Evolutionary conservation across 2,329 filamentous ascomycete species (phyloP).

Genomic region (Botryotinia narcissicola): DNA sequence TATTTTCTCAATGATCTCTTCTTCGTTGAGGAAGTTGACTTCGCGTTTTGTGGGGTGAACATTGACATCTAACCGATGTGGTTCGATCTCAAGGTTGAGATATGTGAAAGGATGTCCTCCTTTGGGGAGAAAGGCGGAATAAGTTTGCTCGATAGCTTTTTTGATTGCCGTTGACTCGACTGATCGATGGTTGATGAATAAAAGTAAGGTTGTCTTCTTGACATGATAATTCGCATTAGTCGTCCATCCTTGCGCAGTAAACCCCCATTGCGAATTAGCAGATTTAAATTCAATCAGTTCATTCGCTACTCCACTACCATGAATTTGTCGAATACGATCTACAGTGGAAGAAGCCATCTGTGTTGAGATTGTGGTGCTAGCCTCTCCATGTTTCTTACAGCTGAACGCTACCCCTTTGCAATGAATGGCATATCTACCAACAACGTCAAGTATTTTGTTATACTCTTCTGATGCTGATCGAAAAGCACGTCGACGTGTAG

Average conservation of each 20-base stretch:
- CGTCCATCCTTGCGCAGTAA: constrained; percentile 74
- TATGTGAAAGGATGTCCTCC: constrained; percentile 93
- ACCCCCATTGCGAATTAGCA: constrained; percentile 75
- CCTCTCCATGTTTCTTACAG: constrained; percentile 93
- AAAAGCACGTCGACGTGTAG: constrained; percentile 83
- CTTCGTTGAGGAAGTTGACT: constrained; percentile 96
- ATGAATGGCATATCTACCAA: constrained; percentile 90
- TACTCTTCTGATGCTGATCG: constrained; percentile 91
- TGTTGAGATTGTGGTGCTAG: constrained; percentile 77
- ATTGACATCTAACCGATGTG: constrained; percentile 90
- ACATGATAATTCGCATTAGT: constrained; percentile 95
- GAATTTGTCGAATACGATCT: constrained; percentile 87
- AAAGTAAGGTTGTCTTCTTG: constrained; percentile 80
- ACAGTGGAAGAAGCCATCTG: constrained; percentile 67
- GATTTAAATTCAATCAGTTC: constrained; percentile 77
- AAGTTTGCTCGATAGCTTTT: constrained; percentile 88
- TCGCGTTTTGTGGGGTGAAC: constrained; percentile 96
- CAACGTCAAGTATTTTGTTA: constrained; percentile 94
- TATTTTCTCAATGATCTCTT: constrained; percentile 86
- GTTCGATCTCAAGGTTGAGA: constrained; percentile 87
- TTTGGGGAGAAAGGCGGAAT: constrained; percentile 84
- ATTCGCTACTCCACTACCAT: constrained; percentile 80
- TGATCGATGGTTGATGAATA: constrained; percentile 95
- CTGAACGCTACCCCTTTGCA: constrained; percentile 90
- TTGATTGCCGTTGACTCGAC: constrained; percentile 88